Base-by-base conservation (phyloP, 441 rosid species). In the Daphne laureola region DNA sequence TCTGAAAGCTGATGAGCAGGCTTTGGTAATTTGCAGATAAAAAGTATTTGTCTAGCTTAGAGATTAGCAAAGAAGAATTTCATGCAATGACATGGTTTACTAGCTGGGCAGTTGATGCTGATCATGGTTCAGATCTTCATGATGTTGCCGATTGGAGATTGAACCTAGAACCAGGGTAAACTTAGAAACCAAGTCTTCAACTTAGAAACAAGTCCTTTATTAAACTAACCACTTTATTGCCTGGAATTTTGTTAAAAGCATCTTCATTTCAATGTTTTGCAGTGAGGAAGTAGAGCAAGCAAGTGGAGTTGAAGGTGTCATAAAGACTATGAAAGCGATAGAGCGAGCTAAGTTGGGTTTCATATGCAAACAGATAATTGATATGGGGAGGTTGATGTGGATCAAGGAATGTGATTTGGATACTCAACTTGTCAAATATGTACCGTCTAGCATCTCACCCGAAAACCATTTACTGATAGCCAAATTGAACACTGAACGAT, bases 31-130 rank as follows among this genome's bases (percentile, higher is more conserved):
- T 7, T 47, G 9, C 84, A 87, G 96, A 82, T 69, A 91, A 81
- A 74, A 77, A 59, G 26, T 83, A 79, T 68, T 55, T 86, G 43
- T 36, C 45, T 9, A 61, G 71, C 52, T 46, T 76, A 51, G 91
- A 86, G 55, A 65, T 91, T 45, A 62, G 68, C 3, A 82, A 69
- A 66, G 86, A 84, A 35, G 89, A 82, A 48, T 91, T 91, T 60
- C 89, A 80, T 67, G 75, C 76, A 17, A 72, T 91, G 27, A 78
- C 96, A 46, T 84, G 87, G 89, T 79, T 91, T 58, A 82, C 95
- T 49, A 86, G 96, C 76, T 86, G 98, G 98, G 96, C 98, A 7
- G 98, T 91, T 17, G 96, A 91, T 63, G 93, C 83, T 62, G 90
- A 91, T 70, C 93, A 91, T 49, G 54, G 81, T 64, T 78, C 91